Evolutionary conservation across 140 eudicot species (phyloP).

Genomic region (Flaveria floridana): DNA sequence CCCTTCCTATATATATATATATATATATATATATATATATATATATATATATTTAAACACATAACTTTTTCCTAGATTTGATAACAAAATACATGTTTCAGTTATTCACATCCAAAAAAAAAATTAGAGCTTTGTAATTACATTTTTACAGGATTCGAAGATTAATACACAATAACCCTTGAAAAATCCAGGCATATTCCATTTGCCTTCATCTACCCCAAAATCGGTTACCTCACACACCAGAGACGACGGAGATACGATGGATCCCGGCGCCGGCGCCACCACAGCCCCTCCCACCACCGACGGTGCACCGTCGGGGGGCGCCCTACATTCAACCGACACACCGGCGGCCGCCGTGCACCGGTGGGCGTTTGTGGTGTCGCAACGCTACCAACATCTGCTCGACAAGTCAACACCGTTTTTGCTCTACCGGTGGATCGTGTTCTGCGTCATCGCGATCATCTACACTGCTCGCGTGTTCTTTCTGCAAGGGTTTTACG

Average conservation of each 20-base stretch:
- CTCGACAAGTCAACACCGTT: slow-evolving; percentile 76
- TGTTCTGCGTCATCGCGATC: slow-evolving; percentile 33
- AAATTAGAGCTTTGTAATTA: too few relatives aligned
- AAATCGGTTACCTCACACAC: slow-evolving; percentile 32
- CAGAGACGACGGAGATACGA: slow-evolving; percentile 28
- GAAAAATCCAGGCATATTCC: slow-evolving; percentile 32
- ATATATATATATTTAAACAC: too few relatives aligned
- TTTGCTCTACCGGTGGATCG: slow-evolving; percentile 66
- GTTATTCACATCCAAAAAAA: too few relatives aligned
- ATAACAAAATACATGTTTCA: too few relatives aligned
- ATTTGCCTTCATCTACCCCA: slow-evolving; percentile 25
- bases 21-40: too few relatives aligned
- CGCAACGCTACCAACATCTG: slow-evolving; percentile 51
- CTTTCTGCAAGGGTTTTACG: slow-evolving; percentile 63
- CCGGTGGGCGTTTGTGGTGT: slow-evolving; percentile 40
- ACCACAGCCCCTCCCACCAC: slow-evolving; percentile 28
- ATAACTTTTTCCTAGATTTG: too few relatives aligned
- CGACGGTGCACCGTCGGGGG: slow-evolving; percentile 28
- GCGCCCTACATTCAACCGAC: slow-evolving; percentile 36
- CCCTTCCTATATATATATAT: too few relatives aligned
- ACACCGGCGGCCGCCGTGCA: slow-evolving; percentile 52
- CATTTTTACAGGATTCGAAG: too few relatives aligned
- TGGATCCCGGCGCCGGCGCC: slow-evolving; percentile 40
- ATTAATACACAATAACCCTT: background rate
- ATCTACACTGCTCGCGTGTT: slow-evolving; percentile 48